Percentiles rank a stretch among this genome's conserved stretches.
Evolutionary conservation across 768 basidiomycete species (phyloP).

Genomic region (Trametes maxima): DNA sequence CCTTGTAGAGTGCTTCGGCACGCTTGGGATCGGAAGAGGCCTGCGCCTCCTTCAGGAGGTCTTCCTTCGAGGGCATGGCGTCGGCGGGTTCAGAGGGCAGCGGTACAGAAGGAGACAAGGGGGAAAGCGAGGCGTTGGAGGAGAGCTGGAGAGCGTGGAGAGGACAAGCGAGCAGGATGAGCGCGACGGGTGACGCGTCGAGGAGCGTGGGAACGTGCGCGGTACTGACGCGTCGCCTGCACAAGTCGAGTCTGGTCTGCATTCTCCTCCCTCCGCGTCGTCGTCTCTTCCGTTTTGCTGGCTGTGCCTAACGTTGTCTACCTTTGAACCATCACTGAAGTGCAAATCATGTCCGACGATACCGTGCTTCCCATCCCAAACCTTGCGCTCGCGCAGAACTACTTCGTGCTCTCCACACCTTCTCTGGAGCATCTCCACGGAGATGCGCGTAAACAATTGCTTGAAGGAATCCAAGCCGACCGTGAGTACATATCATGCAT

Average conservation of each 20-base stretch:
- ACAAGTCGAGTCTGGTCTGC: neutral
- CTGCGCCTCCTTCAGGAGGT: slow-evolving; percentile 61
- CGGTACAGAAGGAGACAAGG: neutral
- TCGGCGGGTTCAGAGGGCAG: neutral
- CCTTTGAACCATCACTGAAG: neutral
- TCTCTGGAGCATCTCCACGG: slow-evolving; percentile 65
- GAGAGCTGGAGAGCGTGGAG: neutral
- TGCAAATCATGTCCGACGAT: slow-evolving; percentile 75
- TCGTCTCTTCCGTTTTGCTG: neutral
- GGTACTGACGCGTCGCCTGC: slow-evolving; percentile 40
- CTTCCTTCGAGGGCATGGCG: slow-evolving; percentile 37
- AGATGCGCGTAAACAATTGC: slow-evolving; percentile 61
- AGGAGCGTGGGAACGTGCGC: slow-evolving; percentile 32
- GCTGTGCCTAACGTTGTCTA: neutral
- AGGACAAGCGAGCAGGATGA: slow-evolving; percentile 7
- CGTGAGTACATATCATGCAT: slow-evolving; percentile 50
- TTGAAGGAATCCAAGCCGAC: slow-evolving; percentile 79
- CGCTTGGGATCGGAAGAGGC: slow-evolving; percentile 52
- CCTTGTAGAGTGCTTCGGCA: slow-evolving; percentile 76
- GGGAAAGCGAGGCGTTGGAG: neutral
- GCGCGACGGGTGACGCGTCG: slow-evolving; percentile 36
- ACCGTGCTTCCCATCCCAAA: slow-evolving; percentile 86
- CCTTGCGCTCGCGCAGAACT: slow-evolving; percentile 75
- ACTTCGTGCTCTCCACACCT: slow-evolving; percentile 71
- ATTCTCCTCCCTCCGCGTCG: slow-evolving; percentile 1